Evolutionary conservation across 2,329 filamentous ascomycete species (phyloP).

Genomic region (Fusarium redolens): DNA sequence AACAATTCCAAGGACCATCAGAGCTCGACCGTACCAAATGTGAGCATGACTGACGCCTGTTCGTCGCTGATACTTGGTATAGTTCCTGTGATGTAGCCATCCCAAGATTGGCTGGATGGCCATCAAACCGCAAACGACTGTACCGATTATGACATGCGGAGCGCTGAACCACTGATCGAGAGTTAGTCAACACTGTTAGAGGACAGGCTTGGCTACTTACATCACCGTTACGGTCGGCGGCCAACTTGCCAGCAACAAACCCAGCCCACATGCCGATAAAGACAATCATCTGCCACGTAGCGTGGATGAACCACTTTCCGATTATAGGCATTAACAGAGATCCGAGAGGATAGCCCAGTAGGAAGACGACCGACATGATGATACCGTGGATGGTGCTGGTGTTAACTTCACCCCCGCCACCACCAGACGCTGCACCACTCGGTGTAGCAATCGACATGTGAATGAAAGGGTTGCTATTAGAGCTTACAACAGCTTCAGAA

Average conservation of each 20-base stretch:
- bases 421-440: not conserved
- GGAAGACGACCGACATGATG: not conserved
- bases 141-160: conserved; percentile 66
- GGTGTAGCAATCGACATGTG: not conserved
- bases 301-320: not conserved
- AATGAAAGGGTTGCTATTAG: not conserved
- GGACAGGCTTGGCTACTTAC: not conserved
- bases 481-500: not conserved
- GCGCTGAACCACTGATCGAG: conserved; percentile 59
- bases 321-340: not conserved
- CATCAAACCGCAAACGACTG: conserved; percentile 63
- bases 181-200: not conserved
- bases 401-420: not conserved
- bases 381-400: not conserved
- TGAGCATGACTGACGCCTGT: conserved; percentile 65
- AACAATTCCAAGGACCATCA: conserved; percentile 68
- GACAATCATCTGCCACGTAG: not conserved
- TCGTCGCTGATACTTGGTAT: conserved; percentile 57
- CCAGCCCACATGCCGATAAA: not conserved
- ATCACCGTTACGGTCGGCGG: not conserved
- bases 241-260: not conserved
- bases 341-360: not conserved
- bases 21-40: conserved; percentile 69
- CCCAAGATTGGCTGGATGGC: conserved; percentile 68
- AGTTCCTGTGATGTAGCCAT: conserved; percentile 66